These are phyloP conservation scores for Hordeum marinum DNA, from an alignment of 176 grass and related monocot genomes.

Conservation along the genomic window DNA sequence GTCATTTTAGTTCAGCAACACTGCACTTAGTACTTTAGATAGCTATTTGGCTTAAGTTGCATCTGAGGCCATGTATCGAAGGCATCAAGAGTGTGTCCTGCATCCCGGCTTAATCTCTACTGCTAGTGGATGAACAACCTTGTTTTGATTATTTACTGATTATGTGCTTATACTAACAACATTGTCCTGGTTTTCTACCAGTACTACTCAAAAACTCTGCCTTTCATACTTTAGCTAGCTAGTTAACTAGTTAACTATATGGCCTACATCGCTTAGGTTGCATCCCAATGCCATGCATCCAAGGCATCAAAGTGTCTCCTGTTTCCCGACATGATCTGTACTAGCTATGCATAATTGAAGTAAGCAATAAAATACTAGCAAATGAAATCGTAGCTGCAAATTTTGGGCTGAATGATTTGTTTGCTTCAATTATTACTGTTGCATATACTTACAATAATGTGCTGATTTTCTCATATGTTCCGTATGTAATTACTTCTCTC, in stretches of 20 bases:
- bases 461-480: background rate
- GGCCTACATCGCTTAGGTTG: background rate
- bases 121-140: background rate
- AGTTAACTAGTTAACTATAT: too few relatives aligned
- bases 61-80: background rate
- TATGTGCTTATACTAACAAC: too few relatives aligned
- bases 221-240: too few relatives aligned
- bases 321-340: background rate
- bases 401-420: background rate
- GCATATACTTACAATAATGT: background rate
- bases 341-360: rapidly evolving
- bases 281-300: background rate
- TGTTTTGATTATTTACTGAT: too few relatives aligned
- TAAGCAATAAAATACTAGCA: background rate
- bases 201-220: too few relatives aligned
- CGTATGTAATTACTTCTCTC: background rate
- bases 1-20: too few relatives aligned
- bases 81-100: background rate
- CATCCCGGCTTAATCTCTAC: background rate
- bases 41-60: background rate
- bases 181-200: too few relatives aligned
- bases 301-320: too few relatives aligned
- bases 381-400: background rate
- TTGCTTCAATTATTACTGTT: background rate
- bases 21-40: too few relatives aligned